Evolutionary conservation across 371 early-diverging fungal species (phyloP).

Genomic region (Mucor indicus): DNA sequence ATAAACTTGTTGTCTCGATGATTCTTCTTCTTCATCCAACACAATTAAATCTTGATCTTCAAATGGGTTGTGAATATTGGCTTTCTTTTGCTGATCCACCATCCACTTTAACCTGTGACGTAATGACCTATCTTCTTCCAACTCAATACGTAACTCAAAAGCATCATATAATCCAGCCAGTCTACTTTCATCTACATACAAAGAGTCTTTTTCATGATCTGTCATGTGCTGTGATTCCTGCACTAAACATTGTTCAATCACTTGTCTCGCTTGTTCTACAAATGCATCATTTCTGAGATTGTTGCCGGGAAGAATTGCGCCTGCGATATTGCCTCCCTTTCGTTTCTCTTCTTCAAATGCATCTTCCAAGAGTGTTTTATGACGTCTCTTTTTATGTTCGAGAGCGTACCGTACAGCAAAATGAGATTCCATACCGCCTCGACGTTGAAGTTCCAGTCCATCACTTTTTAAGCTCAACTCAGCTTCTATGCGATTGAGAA

Average conservation of each 20-base stretch:
- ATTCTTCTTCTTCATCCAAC: constrained; percentile 31
- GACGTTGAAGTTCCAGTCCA: constrained; percentile 21
- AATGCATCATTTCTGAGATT: constrained; percentile 1
- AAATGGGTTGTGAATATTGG: constrained; percentile 38
- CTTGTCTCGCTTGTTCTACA: constrained; percentile 31
- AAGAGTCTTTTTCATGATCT: constrained; percentile 44
- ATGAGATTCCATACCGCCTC: constrained; percentile 42
- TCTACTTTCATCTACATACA: constrained; percentile 51
- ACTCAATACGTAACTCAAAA: constrained; percentile 31
- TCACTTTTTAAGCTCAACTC: constrained; percentile 21
- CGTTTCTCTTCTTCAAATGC: constrained; percentile 25
- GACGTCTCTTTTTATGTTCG: constrained; percentile 16
- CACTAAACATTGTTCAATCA: constrained; percentile 43
- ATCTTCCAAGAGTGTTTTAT: constrained; percentile 23
- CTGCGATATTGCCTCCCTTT: constrained; percentile 19
- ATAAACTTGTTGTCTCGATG: background rate
- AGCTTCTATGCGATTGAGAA: constrained; percentile 23
- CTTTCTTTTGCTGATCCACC: constrained; percentile 25
- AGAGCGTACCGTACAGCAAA: constrained; percentile 44
- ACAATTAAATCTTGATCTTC: constrained; percentile 45
- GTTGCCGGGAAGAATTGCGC: constrained; percentile 7
- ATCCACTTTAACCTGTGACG: constrained; percentile 19
- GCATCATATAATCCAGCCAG: constrained; percentile 35
- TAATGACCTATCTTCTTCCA: constrained; percentile 32
- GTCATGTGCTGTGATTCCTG: constrained; percentile 42